Conservation (phyloP, 108 stramenopile species). For the Skeletonema marinoi region DNA sequence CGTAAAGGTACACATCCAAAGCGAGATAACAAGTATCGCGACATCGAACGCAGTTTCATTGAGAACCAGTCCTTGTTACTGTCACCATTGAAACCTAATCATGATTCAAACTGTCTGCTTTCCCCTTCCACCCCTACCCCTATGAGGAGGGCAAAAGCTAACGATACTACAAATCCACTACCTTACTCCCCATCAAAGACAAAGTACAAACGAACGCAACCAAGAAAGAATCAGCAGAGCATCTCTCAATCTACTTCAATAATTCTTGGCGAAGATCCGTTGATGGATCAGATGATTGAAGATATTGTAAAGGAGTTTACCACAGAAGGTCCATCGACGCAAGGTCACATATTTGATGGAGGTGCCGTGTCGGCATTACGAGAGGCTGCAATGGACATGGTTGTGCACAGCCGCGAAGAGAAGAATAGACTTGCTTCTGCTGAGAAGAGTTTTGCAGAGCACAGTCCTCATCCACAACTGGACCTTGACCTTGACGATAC, state of each 20-base stretch:
- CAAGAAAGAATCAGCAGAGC: background rate
- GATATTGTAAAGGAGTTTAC: constrained; percentile 18
- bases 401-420: constrained; percentile 1
- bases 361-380: constrained; percentile 15
- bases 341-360: constrained; percentile 20
- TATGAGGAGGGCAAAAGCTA: background rate
- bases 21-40: background rate
- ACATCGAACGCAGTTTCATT: background rate
- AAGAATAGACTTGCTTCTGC: background rate
- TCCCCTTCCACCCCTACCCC: background rate
- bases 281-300: constrained; percentile 32
- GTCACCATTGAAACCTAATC: background rate
- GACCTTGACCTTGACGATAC: background rate
- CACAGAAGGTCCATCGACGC: background rate
- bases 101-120: background rate
- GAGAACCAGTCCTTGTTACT: background rate
- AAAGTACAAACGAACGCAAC: background rate
- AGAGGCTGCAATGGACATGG: constrained; percentile 26
- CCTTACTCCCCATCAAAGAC: background rate
- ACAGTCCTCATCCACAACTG: background rate
- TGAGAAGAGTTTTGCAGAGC: background rate
- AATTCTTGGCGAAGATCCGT: constrained; percentile 22
- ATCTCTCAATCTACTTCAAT: constrained; percentile 11
- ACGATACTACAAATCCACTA: background rate
- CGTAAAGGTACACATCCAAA: background rate